These are phyloP conservation scores for Suillus paluster DNA, from an alignment of 768 basidiomycete genomes.

Conservation along the genomic window DNA sequence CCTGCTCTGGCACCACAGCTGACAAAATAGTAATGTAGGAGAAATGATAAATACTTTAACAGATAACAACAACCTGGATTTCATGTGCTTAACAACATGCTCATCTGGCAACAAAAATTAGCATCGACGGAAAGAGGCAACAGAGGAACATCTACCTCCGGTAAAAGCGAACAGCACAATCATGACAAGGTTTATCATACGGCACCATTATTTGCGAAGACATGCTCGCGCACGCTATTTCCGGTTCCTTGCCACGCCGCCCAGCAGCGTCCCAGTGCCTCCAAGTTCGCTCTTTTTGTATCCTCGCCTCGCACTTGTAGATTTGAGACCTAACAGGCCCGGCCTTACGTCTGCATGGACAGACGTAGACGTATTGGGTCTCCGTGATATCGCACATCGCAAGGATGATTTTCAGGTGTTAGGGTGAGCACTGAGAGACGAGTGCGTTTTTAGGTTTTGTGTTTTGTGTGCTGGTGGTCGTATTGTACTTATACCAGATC, in stretches of 20 bases:
- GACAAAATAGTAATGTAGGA: background rate
- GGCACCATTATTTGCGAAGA: background rate
- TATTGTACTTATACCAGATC: background rate
- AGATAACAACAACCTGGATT: background rate
- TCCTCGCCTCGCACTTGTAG: background rate
- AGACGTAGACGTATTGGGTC: background rate
- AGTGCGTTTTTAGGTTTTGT: background rate
- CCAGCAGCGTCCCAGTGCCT: background rate
- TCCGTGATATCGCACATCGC: conserved; percentile 3
- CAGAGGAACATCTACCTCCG: background rate
- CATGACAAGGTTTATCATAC: background rate
- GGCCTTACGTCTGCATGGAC: background rate
- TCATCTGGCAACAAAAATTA: background rate
- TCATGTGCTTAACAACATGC: background rate
- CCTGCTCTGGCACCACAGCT: background rate
- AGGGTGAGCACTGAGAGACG: background rate
- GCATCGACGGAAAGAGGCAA: too few species aligned
- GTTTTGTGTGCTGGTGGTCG: too few species aligned
- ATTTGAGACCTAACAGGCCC: background rate
- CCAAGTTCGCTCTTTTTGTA: background rate
- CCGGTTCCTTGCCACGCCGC: background rate
- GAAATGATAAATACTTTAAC: background rate
- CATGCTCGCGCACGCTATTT: background rate
- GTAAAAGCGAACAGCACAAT: background rate
- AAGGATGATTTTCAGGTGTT: background rate